Conservation (phyloP, 1,284 basidiomycete species). For the Austropuccinia psidii region DNA sequence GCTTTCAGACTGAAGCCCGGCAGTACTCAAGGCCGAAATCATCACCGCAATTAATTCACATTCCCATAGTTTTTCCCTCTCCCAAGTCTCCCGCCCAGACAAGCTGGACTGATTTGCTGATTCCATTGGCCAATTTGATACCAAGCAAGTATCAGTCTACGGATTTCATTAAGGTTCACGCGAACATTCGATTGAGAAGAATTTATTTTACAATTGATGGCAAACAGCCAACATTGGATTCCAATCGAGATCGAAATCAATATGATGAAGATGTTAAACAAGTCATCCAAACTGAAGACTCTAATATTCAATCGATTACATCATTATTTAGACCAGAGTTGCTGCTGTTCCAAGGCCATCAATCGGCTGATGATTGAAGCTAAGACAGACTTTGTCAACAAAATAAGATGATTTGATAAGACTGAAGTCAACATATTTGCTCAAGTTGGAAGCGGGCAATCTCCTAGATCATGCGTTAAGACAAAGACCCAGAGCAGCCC, state of each 20-base stretch:
- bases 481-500: no score
- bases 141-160: not conserved
- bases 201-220: conserved; percentile 28
- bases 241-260: not conserved
- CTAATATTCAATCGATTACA: not conserved
- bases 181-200: conserved; percentile 7
- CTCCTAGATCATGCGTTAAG: not conserved
- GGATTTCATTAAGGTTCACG: conserved; percentile 9
- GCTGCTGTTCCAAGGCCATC: not conserved
- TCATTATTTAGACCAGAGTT: conserved; percentile 20
- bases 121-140: not conserved
- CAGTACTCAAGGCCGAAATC: not conserved
- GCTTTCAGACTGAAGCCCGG: not conserved
- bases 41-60: not conserved
- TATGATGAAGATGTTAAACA: not conserved
- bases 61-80: not conserved
- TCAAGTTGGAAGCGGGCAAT: not conserved
- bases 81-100: not conserved
- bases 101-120: conserved; percentile 20
- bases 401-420: not conserved
- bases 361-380: not conserved
- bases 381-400: not conserved
- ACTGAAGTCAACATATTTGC: not conserved
- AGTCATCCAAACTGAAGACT: not conserved
- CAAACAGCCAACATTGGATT: not conserved